Conservation (phyloP, 768 basidiomycete genomes). For the Kockovaella imperatae region DNA sequence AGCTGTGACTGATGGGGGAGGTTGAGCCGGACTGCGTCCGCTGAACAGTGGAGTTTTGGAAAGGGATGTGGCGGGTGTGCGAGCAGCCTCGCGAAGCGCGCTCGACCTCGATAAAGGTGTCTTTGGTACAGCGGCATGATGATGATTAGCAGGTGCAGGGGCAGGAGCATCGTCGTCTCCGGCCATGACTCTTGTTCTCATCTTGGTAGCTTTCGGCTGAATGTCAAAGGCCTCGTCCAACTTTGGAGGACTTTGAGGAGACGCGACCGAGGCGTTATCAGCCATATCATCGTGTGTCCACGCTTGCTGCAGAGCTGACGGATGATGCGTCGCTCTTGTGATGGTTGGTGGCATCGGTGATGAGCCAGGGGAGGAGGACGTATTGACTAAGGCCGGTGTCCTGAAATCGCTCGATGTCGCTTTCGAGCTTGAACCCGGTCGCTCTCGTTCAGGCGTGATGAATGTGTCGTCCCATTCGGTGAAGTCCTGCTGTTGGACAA, state of each 20-base stretch:
- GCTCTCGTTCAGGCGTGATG: constrained; percentile 31
- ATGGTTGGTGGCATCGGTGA: constrained; percentile 37
- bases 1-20: constrained; percentile 13
- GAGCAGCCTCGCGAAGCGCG: constrained; percentile 10
- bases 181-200: not conserved
- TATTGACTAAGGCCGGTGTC: constrained; percentile 34
- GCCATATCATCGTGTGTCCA: constrained; percentile 34
- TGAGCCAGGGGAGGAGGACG: constrained; percentile 34
- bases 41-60: constrained; percentile 17
- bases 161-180: constrained; percentile 18
- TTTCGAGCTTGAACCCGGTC: constrained; percentile 12
- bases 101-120: constrained; percentile 33
- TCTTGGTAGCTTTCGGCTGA: constrained; percentile 17
- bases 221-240: constrained; percentile 32
- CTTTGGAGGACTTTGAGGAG: constrained; percentile 12
- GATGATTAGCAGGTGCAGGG: not conserved
- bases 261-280: constrained; percentile 1
- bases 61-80: constrained; percentile 13
- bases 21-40: constrained; percentile 14
- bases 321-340: constrained; percentile 26
- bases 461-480: constrained; percentile 23
- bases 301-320: constrained; percentile 23
- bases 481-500: constrained; percentile 19
- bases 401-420: constrained; percentile 26
- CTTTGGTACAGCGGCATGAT: constrained; percentile 22